Evolutionary conservation across 805 yeast species (phyloP), one percentile per base, ranked within the genome.

Genomic region (Nakazawaea sp.): DNA sequence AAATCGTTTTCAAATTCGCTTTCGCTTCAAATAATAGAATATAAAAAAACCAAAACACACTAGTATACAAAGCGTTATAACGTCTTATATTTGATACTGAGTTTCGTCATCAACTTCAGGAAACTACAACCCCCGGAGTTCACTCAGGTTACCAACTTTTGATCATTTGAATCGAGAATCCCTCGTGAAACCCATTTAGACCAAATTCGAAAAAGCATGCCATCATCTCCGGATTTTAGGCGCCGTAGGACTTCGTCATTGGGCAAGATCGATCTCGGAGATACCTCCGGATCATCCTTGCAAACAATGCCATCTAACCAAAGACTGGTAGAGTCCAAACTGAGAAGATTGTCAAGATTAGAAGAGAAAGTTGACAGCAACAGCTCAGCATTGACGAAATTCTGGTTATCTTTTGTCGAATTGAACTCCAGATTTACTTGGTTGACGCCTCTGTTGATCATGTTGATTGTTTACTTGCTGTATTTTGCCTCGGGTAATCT

Each of bases 251-350:
- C 75, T 8, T 80, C 92, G 1, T 80, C 89, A 0, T 81, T 87
- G 12, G 95, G 95, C 3, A 68, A 72, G 25, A 75, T 86, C 35
- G 69, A 76, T 36, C 60, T 87, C 4, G 96, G 95, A 18, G 95
- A 86, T 52, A 76, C 69, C 11, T 55, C 76, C 6, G 81, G 76
- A 2, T 79, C 85, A 2, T 68, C 82, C 1, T 64, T 86, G 30
- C 66, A 85, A 10, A 81, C 94, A 1, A 76, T 80, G 75, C 59
- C 65, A n/a, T 61, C 72, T 17, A 59, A 72, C 10, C 60, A 60
- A 36, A 53, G 61, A 40, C 61, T 63, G 41, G 62, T 67, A 43
- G 58, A 57, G 35, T 65, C 65, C 26, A 52, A 72, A 38, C 42
- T 46, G 37, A 49, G 57, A 18, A 55, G 75, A 18, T 48, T 59